Conservation (phyloP, 306 rosid species). For the Gillenia trifoliata region DNA sequence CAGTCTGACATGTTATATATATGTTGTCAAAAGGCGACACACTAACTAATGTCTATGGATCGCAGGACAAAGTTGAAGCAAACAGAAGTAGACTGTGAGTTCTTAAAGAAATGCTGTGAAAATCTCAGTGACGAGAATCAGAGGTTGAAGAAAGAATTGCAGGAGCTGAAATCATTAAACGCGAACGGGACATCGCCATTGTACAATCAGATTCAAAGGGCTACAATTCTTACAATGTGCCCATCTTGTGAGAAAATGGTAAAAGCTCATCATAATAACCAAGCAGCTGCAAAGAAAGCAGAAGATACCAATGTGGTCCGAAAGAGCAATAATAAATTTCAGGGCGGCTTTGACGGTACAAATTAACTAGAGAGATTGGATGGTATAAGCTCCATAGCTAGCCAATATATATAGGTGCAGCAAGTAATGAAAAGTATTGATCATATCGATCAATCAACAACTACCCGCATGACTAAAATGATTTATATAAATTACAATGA, state of each 20-base stretch:
- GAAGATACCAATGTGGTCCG: slow-evolving; percentile 1
- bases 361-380: not conserved
- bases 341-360: not conserved
- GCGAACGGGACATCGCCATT: slow-evolving; percentile 8
- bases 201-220: slow-evolving; percentile 34
- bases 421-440: not conserved
- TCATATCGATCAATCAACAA: not conserved
- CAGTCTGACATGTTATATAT: not conserved
- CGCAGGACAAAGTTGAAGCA: slow-evolving; percentile 85
- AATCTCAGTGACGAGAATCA: slow-evolving; percentile 60
- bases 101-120: slow-evolving; percentile 64
- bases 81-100: slow-evolving; percentile 67
- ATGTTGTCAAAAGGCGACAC: not conserved
- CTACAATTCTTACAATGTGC: slow-evolving; percentile 18
- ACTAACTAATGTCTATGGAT: not conserved
- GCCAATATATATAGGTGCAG: not conserved
- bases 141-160: slow-evolving; percentile 68
- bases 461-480: not conserved
- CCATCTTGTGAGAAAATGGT: slow-evolving; percentile 7
- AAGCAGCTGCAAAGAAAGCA: slow-evolving; percentile 1
- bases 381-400: not conserved
- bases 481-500: not conserved
- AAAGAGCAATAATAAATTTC: not conserved
- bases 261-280: not conserved
- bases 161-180: slow-evolving; percentile 42